phyloP scores from a whole-genome alignment of 2,329 filamentous ascomycete species.

The Trichoderma guizhouense region DNA sequence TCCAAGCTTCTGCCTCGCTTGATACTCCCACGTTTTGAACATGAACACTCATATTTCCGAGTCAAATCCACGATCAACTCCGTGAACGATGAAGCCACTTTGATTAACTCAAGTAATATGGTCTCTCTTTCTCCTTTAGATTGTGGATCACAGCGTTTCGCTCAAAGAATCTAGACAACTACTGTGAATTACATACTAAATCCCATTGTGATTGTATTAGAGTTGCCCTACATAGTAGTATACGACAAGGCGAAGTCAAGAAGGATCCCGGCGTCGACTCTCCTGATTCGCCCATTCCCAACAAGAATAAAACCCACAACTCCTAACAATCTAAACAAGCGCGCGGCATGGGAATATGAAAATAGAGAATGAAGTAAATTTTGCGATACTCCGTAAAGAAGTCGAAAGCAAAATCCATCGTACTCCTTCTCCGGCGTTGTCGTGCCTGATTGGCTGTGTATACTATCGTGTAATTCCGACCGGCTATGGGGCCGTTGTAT shows the following conservation, averaged over 20 bases:
- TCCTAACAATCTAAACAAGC: background rate
- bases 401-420: background rate
- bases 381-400: background rate
- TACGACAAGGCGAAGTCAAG: too few relatives aligned
- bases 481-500: background rate
- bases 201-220: background rate
- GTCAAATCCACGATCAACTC: background rate
- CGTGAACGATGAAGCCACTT: background rate
- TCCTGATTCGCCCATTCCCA: background rate
- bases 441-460: background rate
- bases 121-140: background rate
- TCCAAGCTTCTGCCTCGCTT: background rate
- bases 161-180: background rate
- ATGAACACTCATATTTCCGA: background rate
- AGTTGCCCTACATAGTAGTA: too few relatives aligned
- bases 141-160: background rate
- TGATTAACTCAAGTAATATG: background rate
- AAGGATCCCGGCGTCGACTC: background rate
- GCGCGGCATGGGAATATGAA: constrained; percentile 3
- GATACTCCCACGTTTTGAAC: background rate
- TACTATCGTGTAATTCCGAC: background rate
- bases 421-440: background rate
- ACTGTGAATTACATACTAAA: background rate
- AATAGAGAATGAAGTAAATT: background rate
- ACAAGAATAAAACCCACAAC: background rate